phyloP scores from a whole-genome alignment of 768 basidiomycete genomes.

The Cystofilobasidium ferigula region DNA sequence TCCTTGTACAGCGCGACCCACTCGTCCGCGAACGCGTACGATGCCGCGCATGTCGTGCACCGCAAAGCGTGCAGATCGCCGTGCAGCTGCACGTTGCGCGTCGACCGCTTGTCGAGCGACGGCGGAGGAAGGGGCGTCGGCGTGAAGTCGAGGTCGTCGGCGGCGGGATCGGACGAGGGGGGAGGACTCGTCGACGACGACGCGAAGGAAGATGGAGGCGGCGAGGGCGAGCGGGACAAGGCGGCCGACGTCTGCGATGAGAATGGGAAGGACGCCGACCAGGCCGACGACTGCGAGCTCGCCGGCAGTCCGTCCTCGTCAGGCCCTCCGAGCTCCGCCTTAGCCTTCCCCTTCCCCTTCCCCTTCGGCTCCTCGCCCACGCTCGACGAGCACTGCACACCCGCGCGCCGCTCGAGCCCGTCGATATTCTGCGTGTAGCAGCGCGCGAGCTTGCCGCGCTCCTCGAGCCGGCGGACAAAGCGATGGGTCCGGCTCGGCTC shows the following conservation, averaged over 20 bases:
- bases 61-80: constrained; percentile 87
- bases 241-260: not conserved
- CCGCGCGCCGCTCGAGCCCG: constrained; percentile 72
- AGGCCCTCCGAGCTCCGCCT: not conserved
- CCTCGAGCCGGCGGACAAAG: constrained; percentile 73
- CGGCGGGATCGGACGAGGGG: not conserved
- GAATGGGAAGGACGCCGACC: constrained; percentile 1
- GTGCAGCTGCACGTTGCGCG: constrained; percentile 84
- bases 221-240: not conserved
- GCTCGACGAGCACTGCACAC: constrained; percentile 57
- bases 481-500: constrained; percentile 73
- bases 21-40: constrained; percentile 57
- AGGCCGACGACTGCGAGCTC: not conserved
- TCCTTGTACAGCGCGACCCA: constrained; percentile 54
- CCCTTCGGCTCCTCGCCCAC: not conserved
- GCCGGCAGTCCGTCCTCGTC: too few relatives aligned
- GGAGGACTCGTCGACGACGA: constrained; percentile 3
- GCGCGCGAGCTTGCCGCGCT: constrained; percentile 70
- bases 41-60: constrained; percentile 71
- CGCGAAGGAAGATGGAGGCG: not conserved
- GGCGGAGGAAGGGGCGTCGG: constrained; percentile 43
- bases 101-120: constrained; percentile 57
- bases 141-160: not conserved
- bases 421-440: constrained; percentile 98
- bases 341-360: not conserved